These are phyloP conservation scores for Citrus trifoliata DNA, from an alignment of 345 rosid genomes.

Conservation along the genomic window DNA sequence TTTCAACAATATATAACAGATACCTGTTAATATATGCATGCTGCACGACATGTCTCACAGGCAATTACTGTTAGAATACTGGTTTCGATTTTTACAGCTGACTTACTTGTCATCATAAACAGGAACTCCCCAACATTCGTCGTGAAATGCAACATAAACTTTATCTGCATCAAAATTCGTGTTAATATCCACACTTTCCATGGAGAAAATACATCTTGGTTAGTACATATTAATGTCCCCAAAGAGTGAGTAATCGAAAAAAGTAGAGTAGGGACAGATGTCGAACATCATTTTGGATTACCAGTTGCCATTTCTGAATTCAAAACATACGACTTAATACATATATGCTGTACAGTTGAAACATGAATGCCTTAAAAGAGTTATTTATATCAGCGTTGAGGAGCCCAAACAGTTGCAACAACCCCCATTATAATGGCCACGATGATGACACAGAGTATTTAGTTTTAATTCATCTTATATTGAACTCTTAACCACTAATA, in stretches of 20 bases:
- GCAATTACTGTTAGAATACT: background rate
- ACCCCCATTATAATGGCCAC: background rate
- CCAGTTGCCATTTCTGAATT: background rate
- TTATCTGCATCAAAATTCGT: constrained; percentile 49
- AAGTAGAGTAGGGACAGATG: background rate
- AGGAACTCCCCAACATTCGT: constrained; percentile 95
- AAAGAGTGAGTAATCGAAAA: background rate
- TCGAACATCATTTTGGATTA: background rate
- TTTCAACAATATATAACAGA: background rate
- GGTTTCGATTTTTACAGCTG: background rate
- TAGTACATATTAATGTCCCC: background rate
- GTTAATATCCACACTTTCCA: background rate
- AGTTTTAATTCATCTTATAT: background rate
- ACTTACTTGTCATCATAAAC: constrained; percentile 90
- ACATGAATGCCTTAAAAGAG: background rate
- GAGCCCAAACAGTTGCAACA: background rate
- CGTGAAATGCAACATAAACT: constrained; percentile 86
- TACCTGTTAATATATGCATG: too few relatives aligned
- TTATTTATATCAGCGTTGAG: background rate
- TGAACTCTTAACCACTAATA: background rate
- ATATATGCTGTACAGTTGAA: background rate
- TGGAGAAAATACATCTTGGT: background rate
- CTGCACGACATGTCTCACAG: too few relatives aligned
- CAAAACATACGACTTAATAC: too few relatives aligned
- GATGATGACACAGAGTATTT: background rate